Conservation (phyloP, 2,329 filamentous ascomycete species). For the Claviceps purpurea region DNA sequence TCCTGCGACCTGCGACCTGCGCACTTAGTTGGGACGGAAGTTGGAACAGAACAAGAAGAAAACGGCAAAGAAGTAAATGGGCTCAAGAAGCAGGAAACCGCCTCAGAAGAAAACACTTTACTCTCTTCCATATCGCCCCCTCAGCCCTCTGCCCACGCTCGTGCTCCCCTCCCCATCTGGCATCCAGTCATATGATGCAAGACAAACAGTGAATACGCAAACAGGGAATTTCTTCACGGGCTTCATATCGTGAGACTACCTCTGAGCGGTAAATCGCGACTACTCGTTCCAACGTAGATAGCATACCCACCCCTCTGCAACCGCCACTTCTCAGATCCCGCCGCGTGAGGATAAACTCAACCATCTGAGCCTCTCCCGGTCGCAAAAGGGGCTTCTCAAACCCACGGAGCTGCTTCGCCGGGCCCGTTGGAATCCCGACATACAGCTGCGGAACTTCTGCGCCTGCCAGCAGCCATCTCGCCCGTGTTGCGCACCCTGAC, state of each 20-base stretch:
- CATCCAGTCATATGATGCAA: no score
- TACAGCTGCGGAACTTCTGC: slow-evolving; percentile 38
- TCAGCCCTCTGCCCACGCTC: no score
- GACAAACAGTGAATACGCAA: no score
- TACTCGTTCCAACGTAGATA: slow-evolving; percentile 34
- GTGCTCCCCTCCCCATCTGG: no score
- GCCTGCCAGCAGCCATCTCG: slow-evolving; percentile 16
- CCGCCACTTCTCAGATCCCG: slow-evolving; percentile 53
- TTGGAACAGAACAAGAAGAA: no score
- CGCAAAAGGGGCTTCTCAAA: slow-evolving; percentile 47
- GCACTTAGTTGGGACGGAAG: no score
- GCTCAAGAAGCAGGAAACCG: no score
- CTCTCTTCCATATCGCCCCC: no score
- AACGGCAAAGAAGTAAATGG: no score
- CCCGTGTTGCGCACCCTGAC: slow-evolving; percentile 31
- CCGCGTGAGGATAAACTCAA: slow-evolving; percentile 42
- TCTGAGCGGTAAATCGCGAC: slow-evolving; percentile 28
- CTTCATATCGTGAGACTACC: slow-evolving; percentile 21
- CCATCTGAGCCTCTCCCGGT: slow-evolving; percentile 27
- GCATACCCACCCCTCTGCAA: slow-evolving; percentile 31
- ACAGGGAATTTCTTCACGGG: no score
- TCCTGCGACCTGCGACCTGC: no score
- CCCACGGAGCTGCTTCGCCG: slow-evolving; percentile 47
- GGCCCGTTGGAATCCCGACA: slow-evolving; percentile 31
- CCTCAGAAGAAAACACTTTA: no score